phyloP scores from a whole-genome alignment of 805 yeast species.

The Hanseniaspora valbyensis region DNA sequence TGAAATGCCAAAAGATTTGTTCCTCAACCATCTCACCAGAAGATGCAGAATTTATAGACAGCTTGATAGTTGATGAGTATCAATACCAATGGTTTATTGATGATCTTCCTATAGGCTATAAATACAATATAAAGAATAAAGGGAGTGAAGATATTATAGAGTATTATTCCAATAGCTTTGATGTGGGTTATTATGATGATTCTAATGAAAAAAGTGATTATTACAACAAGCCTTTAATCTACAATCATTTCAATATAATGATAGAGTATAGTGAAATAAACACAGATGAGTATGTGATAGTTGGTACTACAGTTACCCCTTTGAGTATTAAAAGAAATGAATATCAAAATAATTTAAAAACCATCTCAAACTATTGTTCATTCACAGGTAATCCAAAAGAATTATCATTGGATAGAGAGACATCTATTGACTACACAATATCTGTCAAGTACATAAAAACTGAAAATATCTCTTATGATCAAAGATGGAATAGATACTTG shows the following conservation, averaged over 20 bases:
- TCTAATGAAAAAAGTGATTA: conserved; percentile 20
- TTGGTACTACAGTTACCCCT: conserved; percentile 76
- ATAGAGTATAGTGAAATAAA: conserved; percentile 57
- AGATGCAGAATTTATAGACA: conserved; percentile 66
- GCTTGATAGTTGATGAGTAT: conserved; percentile 72
- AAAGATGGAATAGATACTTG: conserved; percentile 95
- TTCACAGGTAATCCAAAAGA: conserved; percentile 33
- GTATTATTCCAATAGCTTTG: conserved; percentile 73
- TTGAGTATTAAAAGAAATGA: conserved; percentile 40
- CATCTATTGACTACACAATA: conserved; percentile 69
- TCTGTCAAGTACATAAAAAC: conserved; percentile 64
- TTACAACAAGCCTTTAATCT: conserved; percentile 39
- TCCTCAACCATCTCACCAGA: conserved; percentile 42
- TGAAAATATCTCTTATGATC: conserved; percentile 73
- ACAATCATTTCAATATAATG: conserved; percentile 68
- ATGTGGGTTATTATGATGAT: conserved; percentile 59
- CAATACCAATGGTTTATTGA: conserved; percentile 88
- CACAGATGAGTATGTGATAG: conserved; percentile 65
- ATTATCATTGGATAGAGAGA: conserved; percentile 40
- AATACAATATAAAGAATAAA: conserved; percentile 31
- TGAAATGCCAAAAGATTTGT: conserved; percentile 61
- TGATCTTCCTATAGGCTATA: conserved; percentile 77
- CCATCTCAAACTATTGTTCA: conserved; percentile 28
- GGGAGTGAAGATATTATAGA: conserved; percentile 48
- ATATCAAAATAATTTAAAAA: background rate